phyloP scores from a whole-genome alignment of 176 grass and related monocot species.

The Saccharum officinarum region DNA sequence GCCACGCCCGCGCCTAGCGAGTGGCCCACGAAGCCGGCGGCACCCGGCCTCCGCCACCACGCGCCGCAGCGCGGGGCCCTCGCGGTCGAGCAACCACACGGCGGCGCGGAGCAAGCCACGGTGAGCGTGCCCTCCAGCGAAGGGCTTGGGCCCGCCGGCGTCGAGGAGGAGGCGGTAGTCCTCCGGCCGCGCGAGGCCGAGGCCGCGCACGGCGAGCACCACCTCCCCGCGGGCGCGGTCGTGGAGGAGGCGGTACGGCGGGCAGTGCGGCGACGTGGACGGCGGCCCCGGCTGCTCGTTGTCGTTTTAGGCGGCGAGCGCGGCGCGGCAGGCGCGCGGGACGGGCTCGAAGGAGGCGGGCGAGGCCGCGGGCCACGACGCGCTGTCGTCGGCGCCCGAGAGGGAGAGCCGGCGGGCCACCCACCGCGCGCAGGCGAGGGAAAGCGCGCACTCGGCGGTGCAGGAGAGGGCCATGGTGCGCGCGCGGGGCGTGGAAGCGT shows the following conservation, averaged over 20 bases:
- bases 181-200: slow-evolving; percentile 37
- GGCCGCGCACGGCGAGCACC: slow-evolving; percentile 45
- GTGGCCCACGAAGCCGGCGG: slow-evolving; percentile 50
- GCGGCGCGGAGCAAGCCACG: slow-evolving; percentile 35
- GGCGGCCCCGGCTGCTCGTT: background rate
- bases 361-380: slow-evolving; percentile 43
- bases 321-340: slow-evolving; percentile 42
- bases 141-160: slow-evolving; percentile 41
- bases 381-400: slow-evolving; percentile 43
- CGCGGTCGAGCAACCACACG: slow-evolving; percentile 41
- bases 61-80: slow-evolving; percentile 25
- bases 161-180: slow-evolving; percentile 50
- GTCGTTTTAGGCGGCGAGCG: slow-evolving; percentile 47
- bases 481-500: background rate
- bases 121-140: slow-evolving; percentile 49
- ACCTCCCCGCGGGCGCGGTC: slow-evolving; percentile 44
- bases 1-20: slow-evolving; percentile 48
- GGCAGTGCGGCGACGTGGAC: slow-evolving; percentile 31
- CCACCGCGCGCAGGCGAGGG: slow-evolving; percentile 48
- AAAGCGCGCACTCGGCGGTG: slow-evolving; percentile 47
- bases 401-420: slow-evolving; percentile 38
- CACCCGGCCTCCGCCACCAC: slow-evolving; percentile 23
- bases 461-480: slow-evolving; percentile 15
- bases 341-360: slow-evolving; percentile 36
- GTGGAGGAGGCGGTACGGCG: slow-evolving; percentile 39